phyloP scores from a whole-genome alignment of 768 basidiomycete species.

The Lactarius hatsudake region DNA sequence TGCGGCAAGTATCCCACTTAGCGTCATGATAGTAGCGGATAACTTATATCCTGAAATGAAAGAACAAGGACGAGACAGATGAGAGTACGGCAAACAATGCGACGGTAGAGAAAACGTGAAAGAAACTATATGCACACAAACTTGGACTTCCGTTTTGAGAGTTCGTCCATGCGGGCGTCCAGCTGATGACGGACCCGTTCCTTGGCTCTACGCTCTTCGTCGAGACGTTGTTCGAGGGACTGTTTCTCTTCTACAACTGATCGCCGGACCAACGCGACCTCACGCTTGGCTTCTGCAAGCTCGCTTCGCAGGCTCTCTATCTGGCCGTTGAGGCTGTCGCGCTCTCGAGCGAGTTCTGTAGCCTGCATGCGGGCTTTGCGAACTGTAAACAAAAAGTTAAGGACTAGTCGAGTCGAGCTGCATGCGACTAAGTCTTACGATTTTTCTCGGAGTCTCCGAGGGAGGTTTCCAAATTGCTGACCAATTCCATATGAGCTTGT shows the following conservation, averaged over 20 bases:
- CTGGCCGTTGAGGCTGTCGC: conserved; percentile 68
- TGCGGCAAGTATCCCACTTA: background rate
- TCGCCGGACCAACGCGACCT: conserved; percentile 70
- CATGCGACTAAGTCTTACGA: conserved; percentile 48
- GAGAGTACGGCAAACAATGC: conserved; percentile 9
- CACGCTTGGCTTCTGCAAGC: conserved; percentile 73
- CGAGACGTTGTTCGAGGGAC: conserved; percentile 74
- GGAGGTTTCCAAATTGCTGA: conserved; percentile 78
- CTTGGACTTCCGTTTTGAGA: conserved; percentile 83
- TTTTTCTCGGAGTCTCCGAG: conserved; percentile 92
- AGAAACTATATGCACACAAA: conserved; percentile 75
- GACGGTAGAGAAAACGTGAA: conserved; percentile 24
- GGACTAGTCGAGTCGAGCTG: background rate
- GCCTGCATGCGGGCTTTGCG: conserved; percentile 94
- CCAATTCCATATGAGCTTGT: conserved; percentile 89
- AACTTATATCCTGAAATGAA: conserved; percentile 5
- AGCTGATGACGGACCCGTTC: conserved; percentile 86
- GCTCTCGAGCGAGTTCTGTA: conserved; percentile 82
- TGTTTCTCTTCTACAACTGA: conserved; percentile 89
- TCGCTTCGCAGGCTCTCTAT: conserved; percentile 67
- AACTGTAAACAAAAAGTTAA: conserved; percentile 43
- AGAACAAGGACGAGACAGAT: conserved; percentile 3
- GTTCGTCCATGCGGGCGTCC: conserved; percentile 84
- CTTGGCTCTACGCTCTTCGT: conserved; percentile 86
- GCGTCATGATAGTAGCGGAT: conserved; percentile 12